A percentile compares a stretch with the other conserved stretches of the same genome.
Evolutionary conservation across 2,329 filamentous ascomycete genomes (phyloP).

Genomic region (Epichloe typhina): DNA sequence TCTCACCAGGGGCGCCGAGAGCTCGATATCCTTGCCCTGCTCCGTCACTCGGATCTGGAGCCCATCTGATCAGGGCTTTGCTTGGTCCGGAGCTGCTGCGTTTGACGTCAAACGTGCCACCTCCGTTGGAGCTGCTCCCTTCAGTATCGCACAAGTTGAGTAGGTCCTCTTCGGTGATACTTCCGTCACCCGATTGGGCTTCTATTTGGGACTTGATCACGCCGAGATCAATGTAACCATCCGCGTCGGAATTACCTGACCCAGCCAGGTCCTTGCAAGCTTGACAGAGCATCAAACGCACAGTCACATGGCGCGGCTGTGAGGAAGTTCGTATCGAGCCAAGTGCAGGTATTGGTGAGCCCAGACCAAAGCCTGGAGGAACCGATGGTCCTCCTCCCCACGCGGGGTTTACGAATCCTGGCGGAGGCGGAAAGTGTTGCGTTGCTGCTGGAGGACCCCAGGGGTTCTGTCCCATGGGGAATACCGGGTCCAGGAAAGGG

Average conservation of each 20-base stretch:
- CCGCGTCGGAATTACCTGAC: constrained; percentile 26
- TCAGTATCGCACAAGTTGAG: constrained; percentile 82
- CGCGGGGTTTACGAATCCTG: constrained; percentile 30
- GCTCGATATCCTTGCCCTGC: constrained; percentile 27
- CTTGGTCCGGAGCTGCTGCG: constrained; percentile 29
- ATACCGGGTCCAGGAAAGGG: constrained; percentile 29
- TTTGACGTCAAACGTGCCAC: constrained; percentile 68
- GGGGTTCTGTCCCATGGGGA: constrained; percentile 22
- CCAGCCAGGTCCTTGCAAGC: constrained; percentile 54
- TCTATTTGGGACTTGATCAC: constrained; percentile 54
- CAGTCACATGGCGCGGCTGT: constrained; percentile 51
- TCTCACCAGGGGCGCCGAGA: constrained; percentile 51
- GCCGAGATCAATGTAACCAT: constrained; percentile 58
- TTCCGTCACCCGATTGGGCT: constrained; percentile 30
- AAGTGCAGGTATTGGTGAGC: constrained; percentile 18
- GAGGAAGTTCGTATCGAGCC: constrained; percentile 20
- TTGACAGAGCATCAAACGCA: constrained; percentile 63
- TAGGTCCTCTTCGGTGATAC: constrained; percentile 48
- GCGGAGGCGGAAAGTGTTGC: constrained; percentile 28
- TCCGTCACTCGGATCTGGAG: constrained; percentile 36
- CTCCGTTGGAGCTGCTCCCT: constrained; percentile 73
- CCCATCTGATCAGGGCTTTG: constrained; percentile 37
- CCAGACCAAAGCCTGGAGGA: constrained; percentile 21
- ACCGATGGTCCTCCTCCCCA: constrained; percentile 25
- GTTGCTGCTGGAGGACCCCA: constrained; percentile 27